These are phyloP conservation scores for Colletotrichum phormii DNA, from an alignment of 2,329 filamentous ascomycete genomes.

Conservation along the genomic window DNA sequence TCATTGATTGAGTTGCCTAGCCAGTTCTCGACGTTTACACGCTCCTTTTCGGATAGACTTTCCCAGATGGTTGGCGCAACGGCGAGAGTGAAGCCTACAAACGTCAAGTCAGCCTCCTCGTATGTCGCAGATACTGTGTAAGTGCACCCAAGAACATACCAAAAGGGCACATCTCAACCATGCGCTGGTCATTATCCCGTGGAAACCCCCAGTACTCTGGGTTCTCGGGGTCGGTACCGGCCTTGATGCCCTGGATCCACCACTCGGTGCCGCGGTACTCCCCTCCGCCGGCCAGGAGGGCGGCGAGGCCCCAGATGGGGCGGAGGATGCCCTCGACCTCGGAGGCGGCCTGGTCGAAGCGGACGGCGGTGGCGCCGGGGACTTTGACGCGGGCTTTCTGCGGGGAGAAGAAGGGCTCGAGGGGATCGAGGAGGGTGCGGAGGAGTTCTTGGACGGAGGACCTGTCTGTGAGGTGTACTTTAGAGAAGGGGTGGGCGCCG, in stretches of 20 bases:
- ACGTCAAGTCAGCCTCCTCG: neutral
- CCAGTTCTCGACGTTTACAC: constrained; percentile 76
- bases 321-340: constrained; percentile 82
- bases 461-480: constrained; percentile 61
- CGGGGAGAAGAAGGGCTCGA: constrained; percentile 79
- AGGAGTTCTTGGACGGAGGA: constrained; percentile 71
- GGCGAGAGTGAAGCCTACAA: constrained; percentile 73
- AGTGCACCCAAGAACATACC: constrained; percentile 50
- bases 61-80: constrained; percentile 77
- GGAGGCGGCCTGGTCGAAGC: constrained; percentile 82
- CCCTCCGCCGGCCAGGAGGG: constrained; percentile 75
- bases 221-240: constrained; percentile 76
- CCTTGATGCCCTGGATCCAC: constrained; percentile 77
- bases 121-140: no score
- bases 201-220: constrained; percentile 83
- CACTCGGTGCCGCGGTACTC: constrained; percentile 72
- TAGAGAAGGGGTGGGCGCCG: constrained; percentile 66
- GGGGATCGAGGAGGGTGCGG: constrained; percentile 74
- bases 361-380: constrained; percentile 76
- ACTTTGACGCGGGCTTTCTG: constrained; percentile 73
- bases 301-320: constrained; percentile 80
- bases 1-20: constrained; percentile 81
- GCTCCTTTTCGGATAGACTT: constrained; percentile 70
- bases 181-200: constrained; percentile 81
- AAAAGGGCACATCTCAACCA: constrained; percentile 87